phyloP scores from a whole-genome alignment of 148 eudicot genomes.

The Silene uniflora region DNA sequence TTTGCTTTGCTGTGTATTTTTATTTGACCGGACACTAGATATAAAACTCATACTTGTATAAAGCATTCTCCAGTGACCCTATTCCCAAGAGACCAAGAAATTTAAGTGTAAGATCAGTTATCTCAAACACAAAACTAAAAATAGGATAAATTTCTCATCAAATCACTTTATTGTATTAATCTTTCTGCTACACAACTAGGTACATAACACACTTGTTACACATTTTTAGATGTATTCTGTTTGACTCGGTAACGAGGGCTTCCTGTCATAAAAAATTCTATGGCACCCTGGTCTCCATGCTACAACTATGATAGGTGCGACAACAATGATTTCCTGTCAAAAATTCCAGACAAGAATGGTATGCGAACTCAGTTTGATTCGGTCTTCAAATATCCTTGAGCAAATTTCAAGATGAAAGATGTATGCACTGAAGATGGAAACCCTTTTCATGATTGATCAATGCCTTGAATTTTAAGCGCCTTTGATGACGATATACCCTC shows the following conservation, averaged over 20 bases:
- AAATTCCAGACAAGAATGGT: background rate
- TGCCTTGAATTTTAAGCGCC: conserved; percentile 28
- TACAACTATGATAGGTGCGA: background rate
- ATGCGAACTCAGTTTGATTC: background rate
- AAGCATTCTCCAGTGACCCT: too few species aligned
- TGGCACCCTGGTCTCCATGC: background rate
- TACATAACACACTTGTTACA: too few species aligned
- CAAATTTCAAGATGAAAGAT: background rate
- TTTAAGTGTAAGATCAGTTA: background rate
- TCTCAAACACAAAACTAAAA: background rate
- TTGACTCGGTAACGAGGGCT: too few species aligned
- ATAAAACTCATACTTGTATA: too few species aligned
- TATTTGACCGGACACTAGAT: too few species aligned
- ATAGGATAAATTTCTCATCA: background rate
- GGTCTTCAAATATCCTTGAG: background rate
- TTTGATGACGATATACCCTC: conserved; percentile 35
- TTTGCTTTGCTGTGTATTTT: background rate
- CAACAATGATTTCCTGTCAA: background rate
- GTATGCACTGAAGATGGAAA: background rate
- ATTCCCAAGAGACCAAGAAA: background rate
- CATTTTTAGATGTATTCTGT: too few species aligned
- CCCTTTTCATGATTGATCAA: conserved; percentile 20
- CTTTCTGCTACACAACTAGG: background rate
- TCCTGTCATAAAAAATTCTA: background rate
- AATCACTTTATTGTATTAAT: background rate